Percentiles rank a stretch among this genome's conserved stretches.
phyloP scores from a whole-genome alignment of 2,329 filamentous ascomycete species.

The Leptographium procerum region DNA sequence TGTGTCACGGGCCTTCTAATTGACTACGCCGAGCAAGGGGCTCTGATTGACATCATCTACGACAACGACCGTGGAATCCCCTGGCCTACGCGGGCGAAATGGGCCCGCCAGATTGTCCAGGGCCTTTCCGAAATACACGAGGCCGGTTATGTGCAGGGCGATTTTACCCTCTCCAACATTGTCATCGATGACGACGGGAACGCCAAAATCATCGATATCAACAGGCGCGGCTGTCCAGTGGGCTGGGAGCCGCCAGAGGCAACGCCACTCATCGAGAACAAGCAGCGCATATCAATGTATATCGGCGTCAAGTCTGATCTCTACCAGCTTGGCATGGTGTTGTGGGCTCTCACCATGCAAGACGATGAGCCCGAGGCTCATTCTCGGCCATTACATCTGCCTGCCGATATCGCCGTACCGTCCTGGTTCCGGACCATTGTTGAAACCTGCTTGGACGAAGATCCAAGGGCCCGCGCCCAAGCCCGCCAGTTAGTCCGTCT shows the following conservation, averaged over 20 bases:
- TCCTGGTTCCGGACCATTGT: constrained; percentile 69
- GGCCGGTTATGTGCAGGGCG: constrained; percentile 90
- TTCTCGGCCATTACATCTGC: constrained; percentile 54
- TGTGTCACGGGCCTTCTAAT: constrained; percentile 82
- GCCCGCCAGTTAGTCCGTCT: constrained; percentile 59
- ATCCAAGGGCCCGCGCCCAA: constrained; percentile 60
- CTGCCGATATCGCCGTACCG: constrained; percentile 53
- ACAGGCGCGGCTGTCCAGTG: constrained; percentile 89
- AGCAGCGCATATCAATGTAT: constrained; percentile 88
- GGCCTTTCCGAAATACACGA: constrained; percentile 91
- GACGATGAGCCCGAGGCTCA: constrained; percentile 83
- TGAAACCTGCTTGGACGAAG: constrained; percentile 61
- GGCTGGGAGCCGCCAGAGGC: constrained; percentile 97
- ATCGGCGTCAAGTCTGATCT: constrained; percentile 97
- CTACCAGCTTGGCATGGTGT: constrained; percentile 91
- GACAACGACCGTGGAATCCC: constrained; percentile 53
- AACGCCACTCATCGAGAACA: constrained; percentile 70
- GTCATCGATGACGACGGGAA: constrained; percentile 77
- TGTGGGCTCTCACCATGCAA: constrained; percentile 82
- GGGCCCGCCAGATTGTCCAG: constrained; percentile 83
- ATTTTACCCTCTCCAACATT: constrained; percentile 95
- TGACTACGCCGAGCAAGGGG: constrained; percentile 73
- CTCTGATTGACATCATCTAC: constrained; percentile 83
- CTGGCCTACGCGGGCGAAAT: constrained; percentile 68
- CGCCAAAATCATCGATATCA: constrained; percentile 97